Evolutionary conservation across 371 early-diverging fungal species (phyloP).

Genomic region (Rhizomucor pusillus): DNA sequence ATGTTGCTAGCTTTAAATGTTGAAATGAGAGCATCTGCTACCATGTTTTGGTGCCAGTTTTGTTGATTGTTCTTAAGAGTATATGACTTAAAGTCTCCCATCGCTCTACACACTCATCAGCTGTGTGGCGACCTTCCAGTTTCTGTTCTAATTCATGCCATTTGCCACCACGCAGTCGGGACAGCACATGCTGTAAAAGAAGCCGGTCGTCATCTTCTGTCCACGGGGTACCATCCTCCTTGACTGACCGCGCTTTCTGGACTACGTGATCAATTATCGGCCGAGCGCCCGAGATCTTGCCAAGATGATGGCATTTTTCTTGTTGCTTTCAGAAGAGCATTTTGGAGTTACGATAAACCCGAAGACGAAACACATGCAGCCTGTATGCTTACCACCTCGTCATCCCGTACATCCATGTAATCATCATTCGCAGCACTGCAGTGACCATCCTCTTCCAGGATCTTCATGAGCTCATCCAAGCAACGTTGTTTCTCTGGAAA

Average conservation of each 20-base stretch:
- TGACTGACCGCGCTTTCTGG: neutral
- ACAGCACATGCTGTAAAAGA: slow-evolving; percentile 4
- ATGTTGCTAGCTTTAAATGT: neutral
- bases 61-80: slow-evolving; percentile 3
- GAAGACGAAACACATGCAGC: neutral
- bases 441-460: neutral
- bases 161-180: slow-evolving; percentile 2
- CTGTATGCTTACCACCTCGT: neutral
- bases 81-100: slow-evolving; percentile 3
- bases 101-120: slow-evolving; percentile 4
- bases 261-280: neutral
- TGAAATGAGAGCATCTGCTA: neutral
- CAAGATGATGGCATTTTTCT: neutral
- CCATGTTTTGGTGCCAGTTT: neutral
- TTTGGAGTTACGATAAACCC: neutral
- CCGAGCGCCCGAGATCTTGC: neutral
- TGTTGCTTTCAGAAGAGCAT: neutral
- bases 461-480: neutral
- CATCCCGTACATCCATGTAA: neutral
- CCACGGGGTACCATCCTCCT: neutral
- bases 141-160: slow-evolving; percentile 6
- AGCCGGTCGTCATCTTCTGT: slow-evolving; percentile 3
- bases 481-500: neutral
- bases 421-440: neutral
- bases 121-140: slow-evolving; percentile 6